These are phyloP conservation scores for Strigomonas culicis DNA, from an alignment of 208 protist species.

Conservation along the genomic window DNA sequence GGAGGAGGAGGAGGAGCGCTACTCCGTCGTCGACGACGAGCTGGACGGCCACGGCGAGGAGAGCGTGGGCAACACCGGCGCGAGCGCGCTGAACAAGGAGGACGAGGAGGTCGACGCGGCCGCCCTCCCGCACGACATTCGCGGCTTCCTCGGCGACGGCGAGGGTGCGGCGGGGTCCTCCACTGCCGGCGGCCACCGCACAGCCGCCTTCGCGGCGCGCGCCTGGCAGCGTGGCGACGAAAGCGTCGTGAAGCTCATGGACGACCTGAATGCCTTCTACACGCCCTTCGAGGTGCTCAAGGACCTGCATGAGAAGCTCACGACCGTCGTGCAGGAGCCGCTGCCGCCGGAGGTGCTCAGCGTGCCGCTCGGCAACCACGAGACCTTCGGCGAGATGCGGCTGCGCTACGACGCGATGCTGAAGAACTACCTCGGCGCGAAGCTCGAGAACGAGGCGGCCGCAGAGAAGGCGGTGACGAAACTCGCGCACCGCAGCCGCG, in stretches of 20 bases:
- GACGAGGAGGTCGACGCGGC: neutral
- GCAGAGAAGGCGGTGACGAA: too few relatives aligned
- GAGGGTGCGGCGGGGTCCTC: too few relatives aligned
- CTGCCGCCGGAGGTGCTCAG: conserved; percentile 25
- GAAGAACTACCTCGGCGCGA: conserved; percentile 35
- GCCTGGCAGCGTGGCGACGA: too few relatives aligned
- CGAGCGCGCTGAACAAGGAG: neutral
- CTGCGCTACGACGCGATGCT: conserved; percentile 40
- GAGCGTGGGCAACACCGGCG: neutral
- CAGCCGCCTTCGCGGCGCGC: too few relatives aligned
- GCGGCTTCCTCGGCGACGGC: neutral
- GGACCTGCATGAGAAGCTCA: conserved; percentile 38
- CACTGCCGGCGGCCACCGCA: too few relatives aligned
- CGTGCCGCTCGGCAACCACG: conserved; percentile 39
- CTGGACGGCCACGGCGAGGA: conserved; percentile 1
- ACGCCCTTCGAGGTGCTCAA: conserved; percentile 37
- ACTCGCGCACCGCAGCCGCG: too few relatives aligned
- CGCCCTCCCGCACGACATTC: too few relatives aligned
- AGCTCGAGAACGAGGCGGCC: conserved; percentile 13
- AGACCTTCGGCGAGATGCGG: conserved; percentile 43
- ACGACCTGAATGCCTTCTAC: conserved; percentile 19
- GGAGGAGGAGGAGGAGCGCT: neutral
- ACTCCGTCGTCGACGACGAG: neutral
- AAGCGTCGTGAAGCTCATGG: too few relatives aligned
- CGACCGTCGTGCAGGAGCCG: conserved; percentile 14